Evolutionary conservation across 208 protist species (phyloP).

Genomic region (Crithidia acanthocephali): DNA sequence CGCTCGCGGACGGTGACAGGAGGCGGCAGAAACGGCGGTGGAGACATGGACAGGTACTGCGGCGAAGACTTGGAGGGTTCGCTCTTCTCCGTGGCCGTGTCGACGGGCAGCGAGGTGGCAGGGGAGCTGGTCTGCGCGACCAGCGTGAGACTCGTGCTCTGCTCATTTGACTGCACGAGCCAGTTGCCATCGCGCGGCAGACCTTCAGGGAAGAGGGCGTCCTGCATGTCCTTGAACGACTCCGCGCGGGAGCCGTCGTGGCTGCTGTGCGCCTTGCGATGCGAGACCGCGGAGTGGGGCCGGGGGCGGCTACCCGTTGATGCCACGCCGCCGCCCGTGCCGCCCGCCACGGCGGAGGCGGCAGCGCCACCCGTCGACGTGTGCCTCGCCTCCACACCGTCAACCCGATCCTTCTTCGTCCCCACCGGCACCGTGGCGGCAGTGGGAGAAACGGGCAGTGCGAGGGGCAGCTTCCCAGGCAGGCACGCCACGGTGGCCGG

Average conservation of each 20-base stretch:
- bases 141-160: slow-evolving; percentile 13
- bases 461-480: too few species aligned
- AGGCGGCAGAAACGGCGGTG: slow-evolving; percentile 13
- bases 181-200: slow-evolving; percentile 15
- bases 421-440: too few species aligned
- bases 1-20: slow-evolving; percentile 13
- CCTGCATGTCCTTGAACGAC: neutral
- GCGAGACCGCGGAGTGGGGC: too few species aligned
- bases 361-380: too few species aligned
- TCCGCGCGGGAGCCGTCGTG: neutral
- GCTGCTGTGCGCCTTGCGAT: neutral
- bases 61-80: slow-evolving; percentile 12
- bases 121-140: slow-evolving; percentile 4
- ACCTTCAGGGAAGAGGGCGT: slow-evolving; percentile 12
- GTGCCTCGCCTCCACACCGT: too few species aligned
- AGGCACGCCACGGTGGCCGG: too few species aligned
- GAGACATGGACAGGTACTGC: slow-evolving; percentile 2
- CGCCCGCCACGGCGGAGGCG: too few species aligned
- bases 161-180: slow-evolving; percentile 19
- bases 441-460: too few species aligned
- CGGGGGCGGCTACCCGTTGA: too few species aligned
- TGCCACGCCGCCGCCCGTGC: too few species aligned
- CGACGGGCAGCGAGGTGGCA: slow-evolving; percentile 2
- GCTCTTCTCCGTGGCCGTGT: neutral
- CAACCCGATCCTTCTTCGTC: too few species aligned